A percentile compares a stretch with the other conserved stretches of the same genome.
Conservation (phyloP, 1,284 basidiomycete genomes). For the Sporisorium reilianum region DNA sequence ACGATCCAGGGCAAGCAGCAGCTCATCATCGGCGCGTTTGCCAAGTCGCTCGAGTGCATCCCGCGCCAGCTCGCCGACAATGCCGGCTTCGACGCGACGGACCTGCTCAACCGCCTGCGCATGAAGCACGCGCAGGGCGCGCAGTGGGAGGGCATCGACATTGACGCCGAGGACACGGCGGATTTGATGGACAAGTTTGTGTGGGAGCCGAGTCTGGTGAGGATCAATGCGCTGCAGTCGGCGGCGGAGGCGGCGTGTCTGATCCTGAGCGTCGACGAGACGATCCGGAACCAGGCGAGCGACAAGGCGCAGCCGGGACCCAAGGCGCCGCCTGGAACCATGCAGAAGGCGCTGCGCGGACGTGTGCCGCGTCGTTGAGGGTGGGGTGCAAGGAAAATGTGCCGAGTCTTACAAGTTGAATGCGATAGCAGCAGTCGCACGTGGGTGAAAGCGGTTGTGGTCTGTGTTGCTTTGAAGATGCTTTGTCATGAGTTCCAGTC, state of each 20-base stretch:
- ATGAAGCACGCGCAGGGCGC: slow-evolving; percentile 92
- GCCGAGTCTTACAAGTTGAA: not conserved
- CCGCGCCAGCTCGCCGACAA: slow-evolving; percentile 99
- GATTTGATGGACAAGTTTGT: slow-evolving; percentile 97
- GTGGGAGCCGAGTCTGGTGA: slow-evolving; percentile 97
- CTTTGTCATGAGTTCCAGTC: not conserved
- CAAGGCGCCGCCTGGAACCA: slow-evolving; percentile 62
- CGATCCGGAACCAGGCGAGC: slow-evolving; percentile 63
- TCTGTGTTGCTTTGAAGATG: too few species aligned
- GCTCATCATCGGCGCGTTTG: slow-evolving; percentile 92
- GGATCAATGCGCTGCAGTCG: slow-evolving; percentile 92
- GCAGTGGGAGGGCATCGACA: slow-evolving; percentile 93
- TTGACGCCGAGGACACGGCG: slow-evolving; percentile 86
- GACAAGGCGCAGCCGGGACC: slow-evolving; percentile 60
- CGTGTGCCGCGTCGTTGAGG: slow-evolving; percentile 46
- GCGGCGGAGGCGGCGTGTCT: slow-evolving; percentile 96
- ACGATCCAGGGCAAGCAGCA: slow-evolving; percentile 97
- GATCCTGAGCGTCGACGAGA: slow-evolving; percentile 73
- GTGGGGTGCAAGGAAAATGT: not conserved
- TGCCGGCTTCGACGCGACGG: slow-evolving; percentile 96
- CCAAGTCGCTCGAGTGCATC: slow-evolving; percentile 96
- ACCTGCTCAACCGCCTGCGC: slow-evolving; percentile 94
- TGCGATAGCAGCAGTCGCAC: not conserved
- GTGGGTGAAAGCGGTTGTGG: too few species aligned
- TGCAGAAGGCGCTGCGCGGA: slow-evolving; percentile 63